Base-by-base conservation (phyloP, 371 early-diverging fungal species). In the Actinomortierella ambigua region DNA sequence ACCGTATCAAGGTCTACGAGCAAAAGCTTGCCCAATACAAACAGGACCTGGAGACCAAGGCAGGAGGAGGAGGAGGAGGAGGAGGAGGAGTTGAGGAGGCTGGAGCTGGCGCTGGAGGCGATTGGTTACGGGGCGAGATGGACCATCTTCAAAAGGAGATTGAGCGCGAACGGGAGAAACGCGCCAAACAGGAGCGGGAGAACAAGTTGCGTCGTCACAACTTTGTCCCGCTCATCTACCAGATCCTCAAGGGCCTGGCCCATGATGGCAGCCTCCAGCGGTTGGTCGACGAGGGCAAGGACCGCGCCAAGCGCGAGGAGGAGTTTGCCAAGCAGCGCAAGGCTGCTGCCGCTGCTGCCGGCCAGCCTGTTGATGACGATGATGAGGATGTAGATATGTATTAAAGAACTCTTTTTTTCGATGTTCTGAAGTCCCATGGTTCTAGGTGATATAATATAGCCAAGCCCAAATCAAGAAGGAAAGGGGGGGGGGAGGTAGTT, bases 181-280 rank as follows among this genome's bases (percentile, higher is more conserved):
- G 70, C 43, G 41, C 69, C 23, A 77, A 68, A n/a, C 60, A 59
- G 20, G 67, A 83, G 81, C 79, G 86, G 50, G 94, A 94, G 65
- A 94, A 94, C 57, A 76, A 80, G 28, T 63, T 91, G 48, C 79
- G 94, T 41, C 83, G 88, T 48, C 94, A 93, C 58, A 94, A 94
- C 62, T 94, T 91, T 73, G 85, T 94, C 49, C 94, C 93, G 4
- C 60, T 93, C 53, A 85, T 90, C 15, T 88, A 90, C 55, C 82
- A 88, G 46, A 63, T 94, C 29, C 52, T 90, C 43, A 79, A 82
- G n/a, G 81, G 80, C 3, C 76, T 93, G 64, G 91, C 92, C 1
- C 80, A 85, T 46, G 83, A 85, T 41, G 85, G 86, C 22, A 75
- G 81, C 44, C 61, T 94, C 50, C 75, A 71, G 5, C 68, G 75